A percentile compares a stretch with the other conserved stretches of the same genome.
Evolutionary conservation across 2,329 filamentous ascomycete genomes (phyloP).

Genomic region (Acarospora socialis): DNA sequence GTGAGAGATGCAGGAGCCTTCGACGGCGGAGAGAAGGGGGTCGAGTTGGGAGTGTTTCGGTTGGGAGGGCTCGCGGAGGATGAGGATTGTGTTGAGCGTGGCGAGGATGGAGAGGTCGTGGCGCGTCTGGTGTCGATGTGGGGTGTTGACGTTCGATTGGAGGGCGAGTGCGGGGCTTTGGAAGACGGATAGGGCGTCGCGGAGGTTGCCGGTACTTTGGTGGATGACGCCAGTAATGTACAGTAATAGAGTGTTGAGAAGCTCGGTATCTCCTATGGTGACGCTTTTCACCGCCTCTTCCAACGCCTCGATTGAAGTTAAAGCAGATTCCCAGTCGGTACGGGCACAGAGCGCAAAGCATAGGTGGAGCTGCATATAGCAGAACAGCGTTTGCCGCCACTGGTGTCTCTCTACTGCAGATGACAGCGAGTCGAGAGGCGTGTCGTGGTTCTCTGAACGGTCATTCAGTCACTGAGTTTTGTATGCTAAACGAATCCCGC

Average conservation of each 20-base stretch:
- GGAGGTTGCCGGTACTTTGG: conserved; percentile 62
- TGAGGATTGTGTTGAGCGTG: conserved; percentile 54
- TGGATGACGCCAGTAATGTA: conserved; percentile 65
- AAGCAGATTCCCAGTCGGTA: conserved; percentile 60
- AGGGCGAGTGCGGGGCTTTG: conserved; percentile 46
- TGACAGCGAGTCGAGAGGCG: conserved; percentile 12
- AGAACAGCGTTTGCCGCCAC: conserved; percentile 52
- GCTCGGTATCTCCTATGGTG: conserved; percentile 23
- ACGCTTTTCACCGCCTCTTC: conserved; percentile 32
- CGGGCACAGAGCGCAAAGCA: conserved; percentile 56
- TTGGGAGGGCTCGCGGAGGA: conserved; percentile 49
- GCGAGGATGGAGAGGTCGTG: conserved; percentile 53
- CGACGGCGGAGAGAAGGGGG: conserved; percentile 49
- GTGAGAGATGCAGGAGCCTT: conserved; percentile 45
- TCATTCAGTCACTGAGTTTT: background rate
- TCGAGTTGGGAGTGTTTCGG: conserved; percentile 44
- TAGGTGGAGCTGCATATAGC: conserved; percentile 57
- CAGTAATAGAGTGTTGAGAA: conserved; percentile 40
- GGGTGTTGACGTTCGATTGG: conserved; percentile 21
- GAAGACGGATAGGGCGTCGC: conserved; percentile 54
- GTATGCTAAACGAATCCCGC: conserved; percentile 10
- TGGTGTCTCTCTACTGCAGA: conserved; percentile 18
- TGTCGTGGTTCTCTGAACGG: too few species aligned
- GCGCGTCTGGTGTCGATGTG: conserved; percentile 40
- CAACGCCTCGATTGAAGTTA: too few species aligned